A percentile compares a stretch with the other conserved stretches of the same genome.
Evolutionary conservation across 2,329 filamentous ascomycete species (phyloP).

Genomic region (Cucurbitaria berberidis): DNA sequence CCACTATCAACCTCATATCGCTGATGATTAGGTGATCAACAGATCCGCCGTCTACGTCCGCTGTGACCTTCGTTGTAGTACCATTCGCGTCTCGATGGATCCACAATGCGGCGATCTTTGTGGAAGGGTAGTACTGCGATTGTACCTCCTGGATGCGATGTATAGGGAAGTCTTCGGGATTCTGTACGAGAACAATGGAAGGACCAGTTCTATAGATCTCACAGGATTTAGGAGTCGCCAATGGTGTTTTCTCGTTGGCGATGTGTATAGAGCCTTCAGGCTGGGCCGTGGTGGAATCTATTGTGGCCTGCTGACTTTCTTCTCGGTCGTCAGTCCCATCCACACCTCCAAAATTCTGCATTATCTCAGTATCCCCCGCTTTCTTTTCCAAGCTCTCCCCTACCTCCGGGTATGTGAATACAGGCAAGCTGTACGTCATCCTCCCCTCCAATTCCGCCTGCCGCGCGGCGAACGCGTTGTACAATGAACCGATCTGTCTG

Average conservation of each 20-base stretch:
- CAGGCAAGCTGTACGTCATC: constrained; percentile 6
- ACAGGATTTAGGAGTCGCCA: too few species aligned
- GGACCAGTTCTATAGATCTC: too few species aligned
- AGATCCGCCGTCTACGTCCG: constrained; percentile 18
- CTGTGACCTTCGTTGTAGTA: constrained; percentile 14
- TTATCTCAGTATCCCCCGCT: neutral
- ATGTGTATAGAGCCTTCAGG: neutral
- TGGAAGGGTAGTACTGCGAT: constrained; percentile 15
- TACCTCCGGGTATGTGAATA: neutral
- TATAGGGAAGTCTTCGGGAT: constrained; percentile 15
- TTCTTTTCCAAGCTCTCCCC: neutral
- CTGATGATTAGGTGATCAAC: constrained; percentile 23
- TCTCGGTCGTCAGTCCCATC: too few species aligned
- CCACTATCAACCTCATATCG: constrained; percentile 11
- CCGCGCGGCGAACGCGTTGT: constrained; percentile 2
- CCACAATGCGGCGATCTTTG: constrained; percentile 12
- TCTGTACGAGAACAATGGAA: constrained; percentile 14
- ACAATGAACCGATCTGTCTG: neutral
- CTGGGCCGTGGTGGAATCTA: too few species aligned
- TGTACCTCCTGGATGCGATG: constrained; percentile 19
- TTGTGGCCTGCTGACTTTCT: neutral
- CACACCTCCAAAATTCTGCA: too few species aligned
- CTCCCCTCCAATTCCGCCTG: neutral
- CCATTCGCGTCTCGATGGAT: constrained; percentile 3
- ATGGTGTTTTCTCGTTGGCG: neutral